phyloP scores from a whole-genome alignment of 2,329 filamentous ascomycete genomes.

The Pyrenophora seminiperda region DNA sequence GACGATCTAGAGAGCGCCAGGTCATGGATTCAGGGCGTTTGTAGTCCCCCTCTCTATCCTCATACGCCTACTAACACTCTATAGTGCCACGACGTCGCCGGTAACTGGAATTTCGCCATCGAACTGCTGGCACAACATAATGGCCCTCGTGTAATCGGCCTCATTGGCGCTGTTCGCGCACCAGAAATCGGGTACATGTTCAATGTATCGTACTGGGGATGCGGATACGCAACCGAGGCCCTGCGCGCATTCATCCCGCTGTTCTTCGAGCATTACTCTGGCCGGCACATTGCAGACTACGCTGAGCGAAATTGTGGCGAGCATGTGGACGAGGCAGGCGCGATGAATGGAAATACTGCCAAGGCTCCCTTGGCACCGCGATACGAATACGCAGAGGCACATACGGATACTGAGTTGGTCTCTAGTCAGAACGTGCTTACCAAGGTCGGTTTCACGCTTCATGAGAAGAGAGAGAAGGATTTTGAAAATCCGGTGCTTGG shows the following conservation, averaged over 20 bases:
- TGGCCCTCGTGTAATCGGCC: conserved; percentile 46
- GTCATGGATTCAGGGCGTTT: conserved; percentile 47
- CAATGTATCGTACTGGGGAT: conserved; percentile 47
- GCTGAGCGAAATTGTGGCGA: no score
- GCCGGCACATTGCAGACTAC: conserved; percentile 1
- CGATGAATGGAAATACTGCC: neutral
- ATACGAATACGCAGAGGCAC: conserved; percentile 47
- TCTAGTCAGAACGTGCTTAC: conserved; percentile 62
- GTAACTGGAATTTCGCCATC: conserved; percentile 64
- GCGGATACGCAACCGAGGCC: conserved; percentile 53
- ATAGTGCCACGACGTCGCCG: conserved; percentile 33
- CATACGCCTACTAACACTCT: neutral
- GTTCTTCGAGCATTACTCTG: conserved; percentile 47
- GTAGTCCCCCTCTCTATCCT: neutral
- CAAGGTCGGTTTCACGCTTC: conserved; percentile 61
- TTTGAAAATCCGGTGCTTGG: conserved; percentile 47
- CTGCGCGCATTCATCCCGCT: conserved; percentile 49
- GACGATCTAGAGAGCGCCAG: conserved; percentile 50
- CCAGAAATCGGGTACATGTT: conserved; percentile 54
- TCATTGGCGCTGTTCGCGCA: conserved; percentile 50
- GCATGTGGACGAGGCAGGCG: no score
- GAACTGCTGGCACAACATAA: conserved; percentile 20
- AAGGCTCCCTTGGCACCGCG: conserved; percentile 4
- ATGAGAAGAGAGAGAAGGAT: conserved; percentile 51
- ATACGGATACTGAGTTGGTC: conserved; percentile 57